Evolutionary conservation across 1,284 basidiomycete species (phyloP), one percentile per base, ranked within the genome.

Genomic region (Papiliotrema flavescens): DNA sequence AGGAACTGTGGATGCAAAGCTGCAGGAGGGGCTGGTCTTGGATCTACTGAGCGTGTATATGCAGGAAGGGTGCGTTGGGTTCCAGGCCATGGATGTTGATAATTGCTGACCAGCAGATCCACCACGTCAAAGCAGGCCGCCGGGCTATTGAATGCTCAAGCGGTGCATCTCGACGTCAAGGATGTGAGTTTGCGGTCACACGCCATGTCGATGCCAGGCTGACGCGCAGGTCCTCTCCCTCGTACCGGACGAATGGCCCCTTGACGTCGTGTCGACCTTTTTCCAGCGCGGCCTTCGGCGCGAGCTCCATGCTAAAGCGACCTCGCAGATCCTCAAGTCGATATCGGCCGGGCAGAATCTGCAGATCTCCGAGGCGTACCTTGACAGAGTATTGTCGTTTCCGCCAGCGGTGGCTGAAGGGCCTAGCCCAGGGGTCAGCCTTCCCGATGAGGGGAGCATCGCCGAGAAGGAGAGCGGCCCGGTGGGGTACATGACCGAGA

Each of bases 21-120:
- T 80, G 53, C 84, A 83, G 73, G 80, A 80, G 64, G 79, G 80
- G 20, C 73, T 93, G 60, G 73, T 91, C 62, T 83, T 81, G 73
- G 81, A 85, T 37, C 72, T 94, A 28, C 70, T 94, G 54, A 84
- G 88, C 68, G 86, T 92, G 9, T 91, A 91, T 71, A 86, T 91
- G 85, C 79, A 78, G 45, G 83, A 85, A 49, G 83, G 83, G 85
- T 87, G 63, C 54, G 24, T 39, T 28, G 56, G 49, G 14, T 32
- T n/a, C 19, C 24, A 19, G 39, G 4, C 4, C 15, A 5, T 17
- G 39, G 39, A 8, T 32, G 11, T 35, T 1, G 32, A 23, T 41
- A 17, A 3, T 22, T 5, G 47, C 32, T 49, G 47, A 51, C 36
- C 26, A 15, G 15, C 46, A 64, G 62, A 1, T 57, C 55, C 2